These are phyloP conservation scores for Cladophialophora psammophila DNA, from an alignment of 2,329 filamentous ascomycete genomes.

Conservation along the genomic window DNA sequence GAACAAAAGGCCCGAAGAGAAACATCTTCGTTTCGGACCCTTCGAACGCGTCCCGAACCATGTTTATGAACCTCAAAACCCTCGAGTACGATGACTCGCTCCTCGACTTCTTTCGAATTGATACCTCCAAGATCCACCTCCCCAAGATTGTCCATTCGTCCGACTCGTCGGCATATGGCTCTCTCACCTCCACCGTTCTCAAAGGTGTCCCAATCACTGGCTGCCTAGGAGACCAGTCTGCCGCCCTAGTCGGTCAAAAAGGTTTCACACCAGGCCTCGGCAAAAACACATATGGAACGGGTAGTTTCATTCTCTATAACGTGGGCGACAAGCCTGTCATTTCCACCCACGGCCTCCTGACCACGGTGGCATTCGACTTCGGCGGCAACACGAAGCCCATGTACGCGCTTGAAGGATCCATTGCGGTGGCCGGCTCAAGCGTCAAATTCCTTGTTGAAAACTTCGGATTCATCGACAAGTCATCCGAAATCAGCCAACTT, in stretches of 20 bases:
- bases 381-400: constrained; percentile 71
- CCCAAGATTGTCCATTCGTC: constrained; percentile 87
- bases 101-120: constrained; percentile 79
- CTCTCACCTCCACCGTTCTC: constrained; percentile 69
- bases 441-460: constrained; percentile 78
- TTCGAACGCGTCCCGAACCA: constrained; percentile 87
- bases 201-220: constrained; percentile 78
- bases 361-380: constrained; percentile 88
- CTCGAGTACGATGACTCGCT: constrained; percentile 80
- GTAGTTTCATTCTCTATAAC: constrained; percentile 89
- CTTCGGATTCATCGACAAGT: constrained; percentile 67
- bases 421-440: constrained; percentile 81
- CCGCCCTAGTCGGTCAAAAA: constrained; percentile 83
- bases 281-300: constrained; percentile 92
- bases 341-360: constrained; percentile 80
- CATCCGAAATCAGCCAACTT: constrained; percentile 69
- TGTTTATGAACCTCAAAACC: constrained; percentile 90
- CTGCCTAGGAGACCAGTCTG: constrained; percentile 85
- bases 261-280: constrained; percentile 82
- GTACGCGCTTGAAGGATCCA: constrained; percentile 84
- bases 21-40: constrained; percentile 82
- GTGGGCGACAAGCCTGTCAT: constrained; percentile 85
- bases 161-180: constrained; percentile 74
- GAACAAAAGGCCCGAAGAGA: constrained; percentile 55
- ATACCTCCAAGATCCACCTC: constrained; percentile 73